phyloP scores from a whole-genome alignment of 1,284 basidiomycete species.

The Somion occarium region DNA sequence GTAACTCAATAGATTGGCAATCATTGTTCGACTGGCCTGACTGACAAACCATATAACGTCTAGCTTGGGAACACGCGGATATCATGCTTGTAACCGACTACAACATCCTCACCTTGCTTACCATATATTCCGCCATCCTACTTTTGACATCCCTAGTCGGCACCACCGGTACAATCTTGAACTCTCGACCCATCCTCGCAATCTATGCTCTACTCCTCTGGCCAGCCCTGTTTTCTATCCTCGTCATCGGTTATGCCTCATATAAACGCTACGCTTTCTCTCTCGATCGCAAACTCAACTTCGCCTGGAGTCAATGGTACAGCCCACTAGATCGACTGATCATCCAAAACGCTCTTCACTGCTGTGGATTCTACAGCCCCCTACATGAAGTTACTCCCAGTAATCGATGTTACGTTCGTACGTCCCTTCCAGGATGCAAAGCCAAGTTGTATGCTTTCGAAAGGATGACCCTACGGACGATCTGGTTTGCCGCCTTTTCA shows the following conservation, averaged over 20 bases:
- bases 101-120: constrained; percentile 59
- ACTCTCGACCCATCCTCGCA: constrained; percentile 71
- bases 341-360: constrained; percentile 65
- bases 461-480: constrained; percentile 42
- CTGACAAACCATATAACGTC: no score
- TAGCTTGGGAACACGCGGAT: constrained; percentile 48
- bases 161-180: constrained; percentile 62
- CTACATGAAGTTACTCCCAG: constrained; percentile 60
- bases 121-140: constrained; percentile 51
- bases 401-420: constrained; percentile 61
- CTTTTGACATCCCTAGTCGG: constrained; percentile 64
- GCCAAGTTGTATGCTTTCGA: constrained; percentile 59
- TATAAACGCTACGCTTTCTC: constrained; percentile 70
- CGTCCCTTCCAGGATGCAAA: constrained; percentile 69
- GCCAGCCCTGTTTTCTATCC: constrained; percentile 58
- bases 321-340: constrained; percentile 52
- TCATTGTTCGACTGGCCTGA: no score
- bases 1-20: no score
- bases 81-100: constrained; percentile 51
- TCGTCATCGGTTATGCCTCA: constrained; percentile 64
- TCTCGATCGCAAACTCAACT: constrained; percentile 69
- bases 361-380: constrained; percentile 71
- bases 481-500: constrained; percentile 62
- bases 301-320: constrained; percentile 66
- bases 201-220: constrained; percentile 70